A percentile compares a stretch with the other conserved stretches of the same genome.
Evolutionary conservation across 768 basidiomycete genomes (phyloP).

Genomic region (Kondoa malvinella): DNA sequence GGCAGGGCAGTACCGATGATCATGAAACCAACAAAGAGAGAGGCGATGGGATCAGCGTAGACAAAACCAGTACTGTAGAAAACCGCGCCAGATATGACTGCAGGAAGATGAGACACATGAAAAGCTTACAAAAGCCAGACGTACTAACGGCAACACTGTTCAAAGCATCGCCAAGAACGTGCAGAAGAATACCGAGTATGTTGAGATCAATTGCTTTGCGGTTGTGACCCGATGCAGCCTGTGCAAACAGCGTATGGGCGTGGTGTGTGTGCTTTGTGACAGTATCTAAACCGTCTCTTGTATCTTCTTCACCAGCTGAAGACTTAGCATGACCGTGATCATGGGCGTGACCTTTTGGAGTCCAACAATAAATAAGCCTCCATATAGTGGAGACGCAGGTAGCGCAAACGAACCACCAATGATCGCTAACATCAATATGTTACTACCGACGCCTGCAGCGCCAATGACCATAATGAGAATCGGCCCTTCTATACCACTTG

Average conservation of each 20-base stretch:
- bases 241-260: too few species aligned
- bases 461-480: not conserved
- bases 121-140: not conserved
- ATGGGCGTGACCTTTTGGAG: too few species aligned
- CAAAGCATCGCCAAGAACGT: slow-evolving; percentile 14
- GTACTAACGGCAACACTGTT: slow-evolving; percentile 15
- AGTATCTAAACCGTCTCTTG: too few species aligned
- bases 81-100: slow-evolving; percentile 6
- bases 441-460: not conserved
- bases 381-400: too few species aligned
- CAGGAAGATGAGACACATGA: not conserved
- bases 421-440: not conserved
- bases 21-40: slow-evolving; percentile 11
- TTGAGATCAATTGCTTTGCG: not conserved
- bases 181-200: slow-evolving; percentile 11
- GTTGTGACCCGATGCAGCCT: too few species aligned
- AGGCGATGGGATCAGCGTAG: slow-evolving; percentile 8
- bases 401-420: too few species aligned
- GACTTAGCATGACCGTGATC: slow-evolving; percentile 8
- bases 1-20: slow-evolving; percentile 16
- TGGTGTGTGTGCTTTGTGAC: too few species aligned
- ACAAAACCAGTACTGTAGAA: slow-evolving; percentile 8
- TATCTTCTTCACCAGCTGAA: not conserved
- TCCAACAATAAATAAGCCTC: too few species aligned
- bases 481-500: not conserved